Percentiles rank a stretch among this genome's conserved stretches.
phyloP scores from a whole-genome alignment of 1,284 basidiomycete genomes.

The Puccinia hordei region DNA sequence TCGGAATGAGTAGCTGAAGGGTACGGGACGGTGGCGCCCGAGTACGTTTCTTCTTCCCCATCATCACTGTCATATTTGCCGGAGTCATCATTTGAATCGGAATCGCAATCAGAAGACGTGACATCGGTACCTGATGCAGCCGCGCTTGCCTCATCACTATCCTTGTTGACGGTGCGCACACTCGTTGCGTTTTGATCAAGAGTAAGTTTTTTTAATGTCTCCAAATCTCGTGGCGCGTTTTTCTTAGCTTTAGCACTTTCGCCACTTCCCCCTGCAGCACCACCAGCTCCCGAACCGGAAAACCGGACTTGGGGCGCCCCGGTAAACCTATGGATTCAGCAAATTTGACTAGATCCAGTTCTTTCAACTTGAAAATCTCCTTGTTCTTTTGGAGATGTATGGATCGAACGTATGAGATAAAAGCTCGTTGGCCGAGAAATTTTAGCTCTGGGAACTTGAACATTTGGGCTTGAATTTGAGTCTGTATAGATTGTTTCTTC shows the following conservation, averaged over 20 bases:
- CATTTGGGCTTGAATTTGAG: conserved; percentile 86
- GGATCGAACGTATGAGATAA: conserved; percentile 93
- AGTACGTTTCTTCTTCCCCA: conserved; percentile 52
- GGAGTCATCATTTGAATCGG: conserved; percentile 56
- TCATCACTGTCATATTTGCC: conserved; percentile 53
- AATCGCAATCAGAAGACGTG: conserved; percentile 53
- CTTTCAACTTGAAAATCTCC: conserved; percentile 79
- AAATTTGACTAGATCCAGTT: conserved; percentile 79
- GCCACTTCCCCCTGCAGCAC: conserved; percentile 53
- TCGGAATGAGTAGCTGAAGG: conserved; percentile 37
- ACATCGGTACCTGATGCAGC: conserved; percentile 55
- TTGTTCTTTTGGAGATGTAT: conserved; percentile 94
- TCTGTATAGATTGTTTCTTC: conserved; percentile 81
- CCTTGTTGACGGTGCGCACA: conserved; percentile 43
- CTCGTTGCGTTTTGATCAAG: not conserved
- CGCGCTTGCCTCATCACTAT: conserved; percentile 51
- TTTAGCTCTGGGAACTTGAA: conserved; percentile 98
- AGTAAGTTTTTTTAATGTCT: conserved; percentile 33
- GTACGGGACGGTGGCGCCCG: conserved; percentile 45
- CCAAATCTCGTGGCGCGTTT: conserved; percentile 56
- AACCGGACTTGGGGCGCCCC: conserved; percentile 97
- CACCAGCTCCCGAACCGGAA: conserved; percentile 66
- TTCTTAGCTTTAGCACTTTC: conserved; percentile 56
- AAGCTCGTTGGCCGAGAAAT: conserved; percentile 90
- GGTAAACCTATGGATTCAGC: conserved; percentile 89